Evolutionary conservation across 495 filamentous ascomycete genomes (phyloP).

Genomic region (Lasiosphaeria ovina): DNA sequence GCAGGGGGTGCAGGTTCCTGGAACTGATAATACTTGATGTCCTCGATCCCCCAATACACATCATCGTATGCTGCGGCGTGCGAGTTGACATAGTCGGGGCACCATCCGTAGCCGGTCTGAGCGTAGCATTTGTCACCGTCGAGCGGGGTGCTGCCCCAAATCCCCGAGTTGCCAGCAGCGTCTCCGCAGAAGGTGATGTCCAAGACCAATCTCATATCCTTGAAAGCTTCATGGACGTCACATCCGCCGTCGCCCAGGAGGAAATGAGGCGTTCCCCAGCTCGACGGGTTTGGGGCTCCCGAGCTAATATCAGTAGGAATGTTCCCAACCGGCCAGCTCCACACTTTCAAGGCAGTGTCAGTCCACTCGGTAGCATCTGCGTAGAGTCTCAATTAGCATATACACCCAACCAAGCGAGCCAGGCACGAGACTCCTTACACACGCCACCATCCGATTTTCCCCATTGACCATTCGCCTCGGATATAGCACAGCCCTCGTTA

Average conservation of each 20-base stretch:
- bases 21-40: constrained; percentile 53
- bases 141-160: constrained; percentile 23
- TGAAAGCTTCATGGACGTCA: constrained; percentile 44
- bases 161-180: constrained; percentile 35
- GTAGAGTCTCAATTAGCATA: constrained; percentile 9
- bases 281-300: constrained; percentile 58
- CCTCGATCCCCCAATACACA: constrained; percentile 54
- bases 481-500: constrained; percentile 31
- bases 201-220: constrained; percentile 46
- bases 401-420: constrained; percentile 11
- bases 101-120: background rate
- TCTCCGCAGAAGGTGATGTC: constrained; percentile 52
- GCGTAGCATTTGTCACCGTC: constrained; percentile 42
- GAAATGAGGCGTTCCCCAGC: constrained; percentile 67
- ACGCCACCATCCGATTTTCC: constrained; percentile 69
- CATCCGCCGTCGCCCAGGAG: constrained; percentile 42
- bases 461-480: constrained; percentile 51
- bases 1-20: constrained; percentile 6
- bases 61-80: constrained; percentile 55
- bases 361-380: constrained; percentile 69
- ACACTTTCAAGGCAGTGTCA: constrained; percentile 62
- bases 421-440: constrained; percentile 10
- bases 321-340: constrained; percentile 60
- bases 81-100: constrained; percentile 52
- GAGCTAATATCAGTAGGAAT: constrained; percentile 47